phyloP scores from a whole-genome alignment of 805 yeast genomes.

The Maudiozyma bulderi region DNA sequence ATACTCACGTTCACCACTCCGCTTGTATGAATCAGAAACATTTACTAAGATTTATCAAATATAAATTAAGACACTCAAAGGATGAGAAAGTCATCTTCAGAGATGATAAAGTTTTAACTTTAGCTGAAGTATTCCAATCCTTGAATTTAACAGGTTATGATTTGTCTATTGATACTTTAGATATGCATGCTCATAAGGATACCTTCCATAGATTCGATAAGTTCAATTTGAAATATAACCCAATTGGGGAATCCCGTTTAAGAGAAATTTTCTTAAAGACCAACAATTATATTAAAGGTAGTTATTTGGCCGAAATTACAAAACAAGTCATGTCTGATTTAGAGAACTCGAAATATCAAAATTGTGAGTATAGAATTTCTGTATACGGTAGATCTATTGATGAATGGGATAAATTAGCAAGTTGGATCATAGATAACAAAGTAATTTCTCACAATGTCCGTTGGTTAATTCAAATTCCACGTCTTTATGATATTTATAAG shows the following conservation, averaged over 20 bases:
- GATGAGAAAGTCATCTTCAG: conserved; percentile 87
- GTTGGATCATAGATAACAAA: conserved; percentile 91
- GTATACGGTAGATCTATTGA: conserved; percentile 80
- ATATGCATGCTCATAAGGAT: conserved; percentile 98
- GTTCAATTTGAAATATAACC: conserved; percentile 93
- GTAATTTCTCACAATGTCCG: conserved; percentile 87
- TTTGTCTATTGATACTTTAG: conserved; percentile 89
- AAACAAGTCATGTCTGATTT: conserved; percentile 89
- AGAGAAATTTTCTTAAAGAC: conserved; percentile 94
- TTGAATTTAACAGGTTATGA: conserved; percentile 89
- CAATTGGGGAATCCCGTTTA: conserved; percentile 94
- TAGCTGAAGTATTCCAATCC: conserved; percentile 85
- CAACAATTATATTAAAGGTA: conserved; percentile 83
- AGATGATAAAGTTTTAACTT: conserved; percentile 80
- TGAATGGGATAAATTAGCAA: conserved; percentile 94
- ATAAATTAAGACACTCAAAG: conserved; percentile 79
- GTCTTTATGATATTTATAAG: conserved; percentile 84
- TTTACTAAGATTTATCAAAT: conserved; percentile 84
- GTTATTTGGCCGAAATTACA: conserved; percentile 86
- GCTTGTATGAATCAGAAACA: conserved; percentile 99
- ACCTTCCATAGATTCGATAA: conserved; percentile 97
- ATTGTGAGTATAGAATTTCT: conserved; percentile 93
- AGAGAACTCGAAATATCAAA: conserved; percentile 91
- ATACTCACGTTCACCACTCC: conserved; percentile 94
- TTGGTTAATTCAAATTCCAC: conserved; percentile 93